Evolutionary conservation across 768 basidiomycete species (phyloP).

Genomic region (Albatrellus ellisii): DNA sequence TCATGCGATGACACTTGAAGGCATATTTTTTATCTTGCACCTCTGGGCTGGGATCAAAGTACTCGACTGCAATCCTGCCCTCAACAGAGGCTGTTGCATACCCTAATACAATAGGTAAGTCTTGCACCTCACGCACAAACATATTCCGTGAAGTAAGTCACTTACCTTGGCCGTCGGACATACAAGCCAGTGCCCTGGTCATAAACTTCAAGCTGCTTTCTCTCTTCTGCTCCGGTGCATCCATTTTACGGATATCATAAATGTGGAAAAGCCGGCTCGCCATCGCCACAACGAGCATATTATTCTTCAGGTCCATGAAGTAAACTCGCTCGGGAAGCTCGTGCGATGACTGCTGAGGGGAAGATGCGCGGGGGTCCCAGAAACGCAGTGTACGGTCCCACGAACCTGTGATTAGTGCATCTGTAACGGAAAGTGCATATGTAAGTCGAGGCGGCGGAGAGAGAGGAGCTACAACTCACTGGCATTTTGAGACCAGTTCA

Average conservation of each 20-base stretch:
- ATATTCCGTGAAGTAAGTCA: not conserved
- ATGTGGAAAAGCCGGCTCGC: slow-evolving; percentile 84
- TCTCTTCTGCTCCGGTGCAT: slow-evolving; percentile 58
- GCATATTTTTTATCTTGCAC: slow-evolving; percentile 87
- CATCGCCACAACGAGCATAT: slow-evolving; percentile 85
- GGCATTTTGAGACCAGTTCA: slow-evolving; percentile 53
- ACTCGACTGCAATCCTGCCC: slow-evolving; percentile 94
- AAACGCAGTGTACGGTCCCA: slow-evolving; percentile 87
- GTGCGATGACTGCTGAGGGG: slow-evolving; percentile 34
- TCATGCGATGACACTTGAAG: slow-evolving; percentile 92
- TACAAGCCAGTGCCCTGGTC: slow-evolving; percentile 84
- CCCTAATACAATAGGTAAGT: slow-evolving; percentile 31
- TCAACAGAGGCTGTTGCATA: slow-evolving; percentile 92
- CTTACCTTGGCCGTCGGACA: slow-evolving; percentile 82
- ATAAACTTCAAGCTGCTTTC: slow-evolving; percentile 94
- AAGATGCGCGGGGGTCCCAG: slow-evolving; percentile 67
- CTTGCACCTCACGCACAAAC: not conserved
- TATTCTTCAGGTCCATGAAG: slow-evolving; percentile 62
- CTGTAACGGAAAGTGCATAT: slow-evolving; percentile 23
- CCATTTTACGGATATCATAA: slow-evolving; percentile 76
- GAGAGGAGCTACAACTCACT: slow-evolving; percentile 45
- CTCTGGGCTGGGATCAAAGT: slow-evolving; percentile 72
- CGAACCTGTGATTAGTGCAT: slow-evolving; percentile 69
- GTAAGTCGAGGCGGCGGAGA: not conserved
- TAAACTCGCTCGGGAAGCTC: slow-evolving; percentile 77